Evolutionary conservation across 148 eudicot species (phyloP).

Genomic region (Rhododendron vialii): DNA sequence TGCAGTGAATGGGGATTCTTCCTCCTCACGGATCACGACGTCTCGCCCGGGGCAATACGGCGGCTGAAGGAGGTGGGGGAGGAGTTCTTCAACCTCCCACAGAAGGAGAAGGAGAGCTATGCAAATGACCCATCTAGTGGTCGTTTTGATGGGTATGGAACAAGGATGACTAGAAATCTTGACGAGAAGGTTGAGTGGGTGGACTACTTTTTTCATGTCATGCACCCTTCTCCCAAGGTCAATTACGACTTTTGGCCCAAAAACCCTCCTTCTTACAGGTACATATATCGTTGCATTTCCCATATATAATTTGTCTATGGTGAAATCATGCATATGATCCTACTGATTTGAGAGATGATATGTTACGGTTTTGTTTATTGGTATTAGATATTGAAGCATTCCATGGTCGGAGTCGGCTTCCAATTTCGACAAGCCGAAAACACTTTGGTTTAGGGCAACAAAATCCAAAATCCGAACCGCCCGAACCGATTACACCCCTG

Average conservation of each 20-base stretch:
- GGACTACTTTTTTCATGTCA: slow-evolving; percentile 40
- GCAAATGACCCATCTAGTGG: slow-evolving; percentile 37
- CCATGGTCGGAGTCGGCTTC: no score
- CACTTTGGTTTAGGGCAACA: no score
- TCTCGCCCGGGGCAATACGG: slow-evolving; percentile 16
- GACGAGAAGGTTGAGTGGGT: slow-evolving; percentile 43
- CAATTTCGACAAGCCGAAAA: no score
- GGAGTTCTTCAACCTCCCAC: slow-evolving; percentile 31
- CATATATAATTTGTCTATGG: rapidly evolving
- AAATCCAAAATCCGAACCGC: no score
- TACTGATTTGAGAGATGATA: no score
- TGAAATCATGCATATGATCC: no score
- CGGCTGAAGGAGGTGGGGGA: slow-evolving; percentile 25
- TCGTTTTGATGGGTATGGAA: slow-evolving; percentile 40
- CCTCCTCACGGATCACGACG: slow-evolving; percentile 26
- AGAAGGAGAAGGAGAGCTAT: slow-evolving; percentile 34
- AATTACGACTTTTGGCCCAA: slow-evolving; percentile 38
- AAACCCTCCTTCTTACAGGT: slow-evolving; percentile 36
- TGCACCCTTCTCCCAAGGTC: slow-evolving; percentile 37
- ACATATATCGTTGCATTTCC: background rate
- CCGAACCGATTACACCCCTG: no score
- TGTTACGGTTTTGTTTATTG: no score
- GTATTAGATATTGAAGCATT: no score
- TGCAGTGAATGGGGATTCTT: slow-evolving; percentile 41
- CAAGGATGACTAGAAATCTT: slow-evolving; percentile 30